phyloP scores from a whole-genome alignment of 1,284 basidiomycete species.

The Irpex lacteus region DNA sequence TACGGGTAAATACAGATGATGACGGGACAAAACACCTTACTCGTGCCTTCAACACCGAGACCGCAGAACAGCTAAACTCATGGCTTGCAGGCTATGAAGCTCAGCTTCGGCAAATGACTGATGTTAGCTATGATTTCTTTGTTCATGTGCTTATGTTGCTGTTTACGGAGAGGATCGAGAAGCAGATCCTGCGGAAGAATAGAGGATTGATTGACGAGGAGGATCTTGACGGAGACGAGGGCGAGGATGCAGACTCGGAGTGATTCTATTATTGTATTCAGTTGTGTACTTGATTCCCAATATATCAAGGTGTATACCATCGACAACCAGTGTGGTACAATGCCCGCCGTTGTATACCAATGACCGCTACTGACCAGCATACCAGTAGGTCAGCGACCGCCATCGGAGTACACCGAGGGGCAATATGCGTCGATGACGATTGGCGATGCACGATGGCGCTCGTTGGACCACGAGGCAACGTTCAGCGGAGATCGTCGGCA shows the following conservation, averaged over 20 bases:
- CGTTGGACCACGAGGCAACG: not conserved
- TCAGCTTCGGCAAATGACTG: slow-evolving; percentile 8
- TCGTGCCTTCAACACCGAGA: slow-evolving; percentile 11
- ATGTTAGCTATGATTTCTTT: slow-evolving; percentile 11
- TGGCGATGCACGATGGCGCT: not conserved
- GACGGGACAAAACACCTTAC: too few relatives aligned
- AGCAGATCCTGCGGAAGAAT: not conserved
- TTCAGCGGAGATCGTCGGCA: not conserved
- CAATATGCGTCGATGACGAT: not conserved
- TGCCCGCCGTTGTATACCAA: not conserved
- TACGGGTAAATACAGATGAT: slow-evolving; percentile 1
- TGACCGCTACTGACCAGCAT: not conserved
- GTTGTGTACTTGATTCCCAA: not conserved
- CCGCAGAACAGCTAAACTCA: slow-evolving; percentile 9
- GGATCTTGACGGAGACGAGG: too few relatives aligned
- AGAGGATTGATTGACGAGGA: too few relatives aligned
- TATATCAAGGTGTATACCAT: not conserved
- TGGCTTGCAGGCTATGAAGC: slow-evolving; percentile 10
- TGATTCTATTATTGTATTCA: too few relatives aligned
- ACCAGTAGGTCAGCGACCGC: not conserved
- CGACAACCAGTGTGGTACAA: not conserved
- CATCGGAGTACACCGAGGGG: not conserved
- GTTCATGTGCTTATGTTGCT: slow-evolving; percentile 6
- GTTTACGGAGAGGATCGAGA: slow-evolving; percentile 4
- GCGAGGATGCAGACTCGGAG: too few relatives aligned